A percentile compares a stretch with the other conserved stretches of the same genome.
Evolutionary conservation across 345 rosid species (phyloP).

Genomic region (Lepidium didymum): DNA sequence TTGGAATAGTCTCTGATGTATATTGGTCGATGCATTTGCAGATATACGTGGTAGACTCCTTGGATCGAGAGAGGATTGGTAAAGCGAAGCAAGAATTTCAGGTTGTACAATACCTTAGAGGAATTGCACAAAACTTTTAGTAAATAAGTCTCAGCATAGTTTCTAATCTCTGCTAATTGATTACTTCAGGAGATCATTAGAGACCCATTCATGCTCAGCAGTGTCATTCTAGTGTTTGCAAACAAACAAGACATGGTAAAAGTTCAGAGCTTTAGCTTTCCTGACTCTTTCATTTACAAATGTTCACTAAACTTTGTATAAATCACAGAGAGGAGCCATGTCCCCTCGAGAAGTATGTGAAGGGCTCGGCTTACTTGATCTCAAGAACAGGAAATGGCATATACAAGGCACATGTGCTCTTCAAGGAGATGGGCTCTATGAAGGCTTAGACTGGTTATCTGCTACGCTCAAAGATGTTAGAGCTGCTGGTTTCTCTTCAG

Average conservation of each 20-base stretch:
- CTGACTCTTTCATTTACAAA: background rate
- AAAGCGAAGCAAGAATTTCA: constrained; percentile 91
- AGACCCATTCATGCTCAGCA: constrained; percentile 95
- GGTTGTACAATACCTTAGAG: constrained; percentile 36
- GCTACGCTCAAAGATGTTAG: constrained; percentile 75
- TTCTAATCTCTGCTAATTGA: constrained; percentile 15
- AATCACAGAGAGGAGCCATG: constrained; percentile 92
- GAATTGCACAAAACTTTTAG: background rate
- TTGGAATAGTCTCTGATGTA: background rate
- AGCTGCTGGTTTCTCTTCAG: constrained; percentile 88
- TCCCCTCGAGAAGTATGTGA: constrained; percentile 88
- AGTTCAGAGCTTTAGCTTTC: background rate
- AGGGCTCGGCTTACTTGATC: constrained; percentile 86
- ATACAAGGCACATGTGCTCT: constrained; percentile 98
- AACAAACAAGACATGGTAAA: constrained; percentile 99
- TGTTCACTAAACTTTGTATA: background rate
- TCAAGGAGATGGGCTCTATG: constrained; percentile 93
- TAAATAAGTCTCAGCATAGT: background rate
- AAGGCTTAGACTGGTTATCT: constrained; percentile 94
- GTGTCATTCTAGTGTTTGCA: constrained; percentile 92
- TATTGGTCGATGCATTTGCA: constrained; percentile 20
- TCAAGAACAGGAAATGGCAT: constrained; percentile 97
- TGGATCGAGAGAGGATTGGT: constrained; percentile 94
- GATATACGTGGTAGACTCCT: constrained; percentile 98
- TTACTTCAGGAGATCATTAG: constrained; percentile 71